Conservation (phyloP, 176 grass and related monocot genomes). For the Tillandsia fasciculata region DNA sequence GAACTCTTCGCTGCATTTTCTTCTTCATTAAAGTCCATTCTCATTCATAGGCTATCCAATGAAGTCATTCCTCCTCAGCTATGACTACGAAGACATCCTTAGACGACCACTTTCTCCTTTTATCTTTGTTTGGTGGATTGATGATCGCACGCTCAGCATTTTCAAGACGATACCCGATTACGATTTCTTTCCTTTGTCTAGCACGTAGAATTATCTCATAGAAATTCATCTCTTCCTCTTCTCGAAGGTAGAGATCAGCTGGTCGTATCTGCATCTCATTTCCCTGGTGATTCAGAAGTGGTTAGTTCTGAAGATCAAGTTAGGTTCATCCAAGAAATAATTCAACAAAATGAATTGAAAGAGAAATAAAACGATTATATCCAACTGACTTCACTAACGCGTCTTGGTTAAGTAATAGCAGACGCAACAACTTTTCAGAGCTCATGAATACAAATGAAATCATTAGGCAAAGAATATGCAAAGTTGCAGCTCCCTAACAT, state of each 20-base stretch:
- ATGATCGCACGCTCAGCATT: slow-evolving; percentile 50
- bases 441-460: no score
- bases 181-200: slow-evolving; percentile 67
- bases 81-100: slow-evolving; percentile 64
- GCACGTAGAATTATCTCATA: slow-evolving; percentile 58
- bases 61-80: slow-evolving; percentile 55
- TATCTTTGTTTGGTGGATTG: slow-evolving; percentile 49
- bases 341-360: neutral
- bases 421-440: no score
- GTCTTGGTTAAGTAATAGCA: no score
- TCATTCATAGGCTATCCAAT: neutral
- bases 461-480: neutral
- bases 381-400: no score
- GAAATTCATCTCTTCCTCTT: slow-evolving; percentile 63
- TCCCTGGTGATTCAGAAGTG: slow-evolving; percentile 26
- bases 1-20: neutral
- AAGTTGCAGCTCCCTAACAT: neutral
- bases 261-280: slow-evolving; percentile 60
- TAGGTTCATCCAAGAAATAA: neutral
- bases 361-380: neutral
- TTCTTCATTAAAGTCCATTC: neutral
- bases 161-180: slow-evolving; percentile 53
- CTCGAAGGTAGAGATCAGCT: slow-evolving; percentile 45
- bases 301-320: slow-evolving; percentile 1
- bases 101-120: slow-evolving; percentile 35